Percentiles rank a stretch among this genome's conserved stretches.
These are phyloP conservation scores for Paratinospora sagittata DNA, from an alignment of 164 flowering plant species.

Conservation along the genomic window DNA sequence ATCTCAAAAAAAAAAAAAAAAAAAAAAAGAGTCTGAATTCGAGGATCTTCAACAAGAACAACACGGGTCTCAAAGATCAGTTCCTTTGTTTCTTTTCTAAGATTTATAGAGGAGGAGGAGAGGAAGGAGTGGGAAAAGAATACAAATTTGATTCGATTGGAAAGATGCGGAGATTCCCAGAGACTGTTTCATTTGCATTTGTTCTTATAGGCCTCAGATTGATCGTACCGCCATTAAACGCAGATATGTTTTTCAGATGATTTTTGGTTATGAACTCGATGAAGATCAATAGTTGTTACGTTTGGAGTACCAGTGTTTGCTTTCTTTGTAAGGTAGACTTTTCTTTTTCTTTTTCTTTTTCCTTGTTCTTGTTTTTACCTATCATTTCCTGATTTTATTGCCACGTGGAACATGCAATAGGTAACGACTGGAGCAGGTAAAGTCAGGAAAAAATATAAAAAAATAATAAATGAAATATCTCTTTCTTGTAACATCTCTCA, in stretches of 20 bases:
- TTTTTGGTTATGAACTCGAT: background rate
- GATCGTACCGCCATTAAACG: background rate
- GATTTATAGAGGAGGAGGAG: background rate
- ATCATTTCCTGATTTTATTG: no score
- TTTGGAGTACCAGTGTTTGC: no score
- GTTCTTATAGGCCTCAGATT: background rate
- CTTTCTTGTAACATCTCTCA: no score
- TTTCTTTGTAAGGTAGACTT: background rate
- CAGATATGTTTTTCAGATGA: background rate
- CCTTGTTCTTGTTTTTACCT: no score
- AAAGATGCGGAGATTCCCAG: background rate
- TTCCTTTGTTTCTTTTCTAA: background rate
- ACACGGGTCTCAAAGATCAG: background rate
- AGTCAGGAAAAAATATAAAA: no score
- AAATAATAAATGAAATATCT: no score
- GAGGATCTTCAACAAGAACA: background rate
- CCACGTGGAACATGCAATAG: no score
- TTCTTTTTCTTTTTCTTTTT: no score
- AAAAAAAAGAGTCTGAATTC: background rate
- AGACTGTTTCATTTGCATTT: background rate
- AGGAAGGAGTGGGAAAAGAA: background rate
- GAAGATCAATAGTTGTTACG: background rate
- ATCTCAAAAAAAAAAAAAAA: background rate
- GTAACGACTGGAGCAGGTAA: no score
- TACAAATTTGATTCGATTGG: background rate